phyloP scores from a whole-genome alignment of 352 stramenopile species.

The Phytophthora macrochlamydospora region DNA sequence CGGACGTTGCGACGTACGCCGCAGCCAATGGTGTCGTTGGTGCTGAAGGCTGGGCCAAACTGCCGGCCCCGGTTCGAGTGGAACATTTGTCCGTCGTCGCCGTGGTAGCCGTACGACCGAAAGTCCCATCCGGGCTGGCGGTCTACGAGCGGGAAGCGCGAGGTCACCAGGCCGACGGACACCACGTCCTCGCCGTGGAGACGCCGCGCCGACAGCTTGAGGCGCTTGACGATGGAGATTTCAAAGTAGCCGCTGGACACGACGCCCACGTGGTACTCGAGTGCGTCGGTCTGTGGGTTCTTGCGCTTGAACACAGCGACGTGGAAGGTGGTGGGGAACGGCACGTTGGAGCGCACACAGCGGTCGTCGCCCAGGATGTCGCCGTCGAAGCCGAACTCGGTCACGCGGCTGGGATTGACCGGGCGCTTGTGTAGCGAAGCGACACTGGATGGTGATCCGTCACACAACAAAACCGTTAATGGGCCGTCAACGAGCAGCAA shows the following conservation, averaged over 20 bases:
- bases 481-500: neutral
- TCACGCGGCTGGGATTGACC: slow-evolving; percentile 18
- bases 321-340: slow-evolving; percentile 42
- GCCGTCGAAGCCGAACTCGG: slow-evolving; percentile 35
- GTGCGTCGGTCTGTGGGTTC: slow-evolving; percentile 15
- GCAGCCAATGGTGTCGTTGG: slow-evolving; percentile 37
- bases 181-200: slow-evolving; percentile 48
- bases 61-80: slow-evolving; percentile 40
- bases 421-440: slow-evolving; percentile 28
- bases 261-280: slow-evolving; percentile 40
- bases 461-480: neutral
- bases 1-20: slow-evolving; percentile 28
- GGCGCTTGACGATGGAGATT: slow-evolving; percentile 35
- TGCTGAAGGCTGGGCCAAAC: slow-evolving; percentile 35
- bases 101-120: slow-evolving; percentile 76
- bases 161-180: slow-evolving; percentile 59
- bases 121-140: slow-evolving; percentile 73
- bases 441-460: slow-evolving; percentile 22
- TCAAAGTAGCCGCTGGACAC: slow-evolving; percentile 44
- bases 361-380: slow-evolving; percentile 41
- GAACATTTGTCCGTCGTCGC: slow-evolving; percentile 76
- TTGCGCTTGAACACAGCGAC: slow-evolving; percentile 40
- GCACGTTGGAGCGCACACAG: slow-evolving; percentile 35
- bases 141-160: slow-evolving; percentile 57
- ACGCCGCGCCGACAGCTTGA: slow-evolving; percentile 30